Evolutionary conservation across 805 yeast species (phyloP).

Genomic region (Ogataea zsoltii): DNA sequence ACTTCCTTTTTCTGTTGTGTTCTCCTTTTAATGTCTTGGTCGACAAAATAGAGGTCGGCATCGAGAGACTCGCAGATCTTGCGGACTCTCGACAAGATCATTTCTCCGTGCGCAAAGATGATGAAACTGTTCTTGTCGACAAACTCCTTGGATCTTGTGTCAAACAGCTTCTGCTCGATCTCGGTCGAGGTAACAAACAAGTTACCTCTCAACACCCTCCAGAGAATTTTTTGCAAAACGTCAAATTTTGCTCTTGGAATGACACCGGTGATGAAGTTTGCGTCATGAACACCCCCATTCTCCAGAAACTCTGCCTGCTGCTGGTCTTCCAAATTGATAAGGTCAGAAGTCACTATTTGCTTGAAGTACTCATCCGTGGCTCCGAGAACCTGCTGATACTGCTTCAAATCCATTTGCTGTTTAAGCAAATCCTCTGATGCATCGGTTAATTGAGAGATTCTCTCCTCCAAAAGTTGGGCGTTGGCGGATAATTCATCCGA

Average conservation of each 20-base stretch:
- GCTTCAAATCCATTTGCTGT: slow-evolving; percentile 66
- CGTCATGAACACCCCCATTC: slow-evolving; percentile 39
- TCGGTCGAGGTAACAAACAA: slow-evolving; percentile 74
- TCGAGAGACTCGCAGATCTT: slow-evolving; percentile 89
- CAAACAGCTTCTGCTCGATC: slow-evolving; percentile 67
- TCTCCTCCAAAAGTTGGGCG: slow-evolving; percentile 67
- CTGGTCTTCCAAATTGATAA: slow-evolving; percentile 31
- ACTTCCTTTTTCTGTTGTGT: slow-evolving; percentile 42
- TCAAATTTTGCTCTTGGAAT: slow-evolving; percentile 69
- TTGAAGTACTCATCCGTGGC: slow-evolving; percentile 51
- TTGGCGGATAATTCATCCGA: slow-evolving; percentile 70
- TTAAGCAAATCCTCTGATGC: slow-evolving; percentile 64
- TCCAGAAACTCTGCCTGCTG: slow-evolving; percentile 40
- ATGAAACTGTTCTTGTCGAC: slow-evolving; percentile 81
- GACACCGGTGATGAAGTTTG: slow-evolving; percentile 75
- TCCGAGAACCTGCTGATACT: slow-evolving; percentile 63
- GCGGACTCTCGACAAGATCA: slow-evolving; percentile 68
- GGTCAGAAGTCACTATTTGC: slow-evolving; percentile 24
- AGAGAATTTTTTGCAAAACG: slow-evolving; percentile 75
- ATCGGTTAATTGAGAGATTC: slow-evolving; percentile 69
- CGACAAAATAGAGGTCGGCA: slow-evolving; percentile 70
- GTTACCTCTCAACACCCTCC: slow-evolving; percentile 94
- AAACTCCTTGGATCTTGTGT: slow-evolving; percentile 52
- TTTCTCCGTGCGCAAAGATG: slow-evolving; percentile 87
- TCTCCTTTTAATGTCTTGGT: slow-evolving; percentile 41